Base-by-base conservation (phyloP, 495 filamentous ascomycete genomes). In the Aspergillus ellipticus region DNA sequence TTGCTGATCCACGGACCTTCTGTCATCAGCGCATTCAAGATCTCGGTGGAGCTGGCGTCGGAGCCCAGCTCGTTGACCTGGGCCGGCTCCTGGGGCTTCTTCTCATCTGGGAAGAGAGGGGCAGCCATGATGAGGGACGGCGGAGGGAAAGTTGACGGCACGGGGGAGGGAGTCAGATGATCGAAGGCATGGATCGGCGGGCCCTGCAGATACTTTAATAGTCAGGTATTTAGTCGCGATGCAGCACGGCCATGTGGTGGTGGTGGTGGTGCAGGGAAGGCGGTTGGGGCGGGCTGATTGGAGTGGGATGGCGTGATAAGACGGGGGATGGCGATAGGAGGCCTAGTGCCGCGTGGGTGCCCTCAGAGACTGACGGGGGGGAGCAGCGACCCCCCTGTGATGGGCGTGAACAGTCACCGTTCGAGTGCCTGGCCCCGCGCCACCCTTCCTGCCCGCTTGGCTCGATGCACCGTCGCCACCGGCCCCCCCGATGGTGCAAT, bases 1-100 rank as follows among this genome's bases (percentile, higher is more conserved):
- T 15, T 13, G 5, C 13, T n/a, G 35, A 15, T 4, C 4, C 22
- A 13, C 39, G 8, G 19, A 69, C 66, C 66, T 60, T 62, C 66
- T 1, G 59, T 65, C 17, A 67, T 56, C 29, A 69, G 49, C 8
- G 64, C 66, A 20, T 54, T 63, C 48, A 69, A 65, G 2, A 60
- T 58, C 13, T 67, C 60, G 7, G 61, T 13, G 0, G 64, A 63
- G 16, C 45, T 54, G 2, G 59, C 61, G 42, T 68, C 55, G 1
- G 46, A n/a, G 8, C 16, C 21, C 22, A 48, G 28, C 24, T 48
- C 45, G 16, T 26, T 21, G 24, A 48, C 45, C 8, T 48, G 20
- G n/a, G 45, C 45, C 9, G 45, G 45, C 9, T 26, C 15, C 22
- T 48, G 21, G 17, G n/a, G 24, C 11, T 15, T 15, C 13, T 48